Conservation (phyloP, 768 basidiomycete genomes). For the Boletus sp. region DNA sequence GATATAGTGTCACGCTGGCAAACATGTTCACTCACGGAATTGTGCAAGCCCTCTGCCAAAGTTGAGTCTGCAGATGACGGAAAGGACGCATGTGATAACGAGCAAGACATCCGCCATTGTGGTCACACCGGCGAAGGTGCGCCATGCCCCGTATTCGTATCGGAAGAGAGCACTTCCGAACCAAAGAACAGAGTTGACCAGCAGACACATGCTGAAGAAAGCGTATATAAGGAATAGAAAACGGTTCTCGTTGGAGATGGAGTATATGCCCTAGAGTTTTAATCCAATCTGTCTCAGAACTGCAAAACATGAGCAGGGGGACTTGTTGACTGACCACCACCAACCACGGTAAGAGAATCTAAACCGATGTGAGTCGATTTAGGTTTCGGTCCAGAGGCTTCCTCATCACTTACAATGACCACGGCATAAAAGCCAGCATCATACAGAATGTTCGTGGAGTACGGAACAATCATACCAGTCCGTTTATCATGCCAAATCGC, state of each 20-base stretch:
- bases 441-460: constrained; percentile 37
- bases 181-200: constrained; percentile 40
- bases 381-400: too few species aligned
- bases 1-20: background rate
- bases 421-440: constrained; percentile 41
- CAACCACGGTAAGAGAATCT: constrained; percentile 50
- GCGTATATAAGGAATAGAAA: constrained; percentile 40
- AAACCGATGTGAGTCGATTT: background rate
- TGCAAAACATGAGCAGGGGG: background rate
- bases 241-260: constrained; percentile 45
- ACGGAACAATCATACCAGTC: constrained; percentile 35
- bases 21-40: constrained; percentile 39
- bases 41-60: constrained; percentile 56
- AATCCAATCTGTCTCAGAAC: background rate
- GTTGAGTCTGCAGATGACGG: constrained; percentile 48
- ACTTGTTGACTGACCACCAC: constrained; percentile 35
- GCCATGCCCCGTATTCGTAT: constrained; percentile 35
- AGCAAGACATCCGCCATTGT: constrained; percentile 40
- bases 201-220: constrained; percentile 36
- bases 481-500: constrained; percentile 52
- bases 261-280: constrained; percentile 44
- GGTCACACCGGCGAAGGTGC: constrained; percentile 49
- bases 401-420: constrained; percentile 37
- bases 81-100: constrained; percentile 41
- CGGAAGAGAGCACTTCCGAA: constrained; percentile 39